phyloP scores from a whole-genome alignment of 1,139 yeast genomes.

The Suhomyces maxii region DNA sequence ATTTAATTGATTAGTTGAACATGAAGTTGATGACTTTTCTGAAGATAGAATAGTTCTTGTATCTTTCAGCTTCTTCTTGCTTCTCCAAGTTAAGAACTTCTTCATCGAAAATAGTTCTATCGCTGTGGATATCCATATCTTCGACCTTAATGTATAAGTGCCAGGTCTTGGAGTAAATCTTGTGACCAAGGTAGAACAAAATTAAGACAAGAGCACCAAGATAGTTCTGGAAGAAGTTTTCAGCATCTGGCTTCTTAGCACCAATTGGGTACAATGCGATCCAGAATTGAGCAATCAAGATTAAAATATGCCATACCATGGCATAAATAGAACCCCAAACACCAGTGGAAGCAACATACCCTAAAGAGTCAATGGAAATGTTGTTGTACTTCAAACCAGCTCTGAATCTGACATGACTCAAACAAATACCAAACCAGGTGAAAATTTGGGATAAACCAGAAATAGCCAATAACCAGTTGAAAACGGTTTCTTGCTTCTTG shows the following conservation, averaged over 20 bases:
- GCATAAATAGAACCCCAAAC: slow-evolving; percentile 41
- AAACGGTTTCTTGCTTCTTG: slow-evolving; percentile 41
- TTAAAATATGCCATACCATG: slow-evolving; percentile 33
- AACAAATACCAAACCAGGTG: slow-evolving; percentile 45
- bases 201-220: slow-evolving; percentile 38
- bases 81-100: slow-evolving; percentile 39
- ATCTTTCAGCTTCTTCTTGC: slow-evolving; percentile 33
- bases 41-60: slow-evolving; percentile 24
- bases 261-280: slow-evolving; percentile 42
- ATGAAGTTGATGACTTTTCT: slow-evolving; percentile 24
- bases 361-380: slow-evolving; percentile 36
- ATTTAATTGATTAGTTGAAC: slow-evolving; percentile 16
- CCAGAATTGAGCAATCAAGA: slow-evolving; percentile 45
- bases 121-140: slow-evolving; percentile 37
- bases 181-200: slow-evolving; percentile 36
- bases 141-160: slow-evolving; percentile 27
- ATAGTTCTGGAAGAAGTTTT: slow-evolving; percentile 38
- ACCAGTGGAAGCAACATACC: slow-evolving; percentile 44
- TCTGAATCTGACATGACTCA: slow-evolving; percentile 45
- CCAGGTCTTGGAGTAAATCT: slow-evolving; percentile 37
- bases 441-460: slow-evolving; percentile 45
- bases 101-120: slow-evolving; percentile 39
- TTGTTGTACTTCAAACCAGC: slow-evolving; percentile 39
- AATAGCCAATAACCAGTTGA: slow-evolving; percentile 46
- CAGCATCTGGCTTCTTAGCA: slow-evolving; percentile 28